Base-by-base conservation (phyloP, 192 early-diverging fungal species). In the Chytriomyces confervae region DNA sequence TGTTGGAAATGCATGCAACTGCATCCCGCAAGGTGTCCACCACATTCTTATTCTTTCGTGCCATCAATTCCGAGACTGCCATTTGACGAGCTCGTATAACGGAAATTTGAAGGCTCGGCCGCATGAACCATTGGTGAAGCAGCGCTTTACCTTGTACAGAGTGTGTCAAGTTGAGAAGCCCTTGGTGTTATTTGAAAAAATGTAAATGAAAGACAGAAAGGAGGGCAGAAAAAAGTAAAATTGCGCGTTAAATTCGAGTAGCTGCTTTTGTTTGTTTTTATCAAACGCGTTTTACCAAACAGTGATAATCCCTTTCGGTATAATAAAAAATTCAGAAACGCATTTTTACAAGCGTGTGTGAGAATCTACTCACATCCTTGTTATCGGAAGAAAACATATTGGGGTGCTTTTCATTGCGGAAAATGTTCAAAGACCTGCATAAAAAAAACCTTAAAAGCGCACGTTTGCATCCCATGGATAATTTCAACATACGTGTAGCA, bases 401-500 rank as follows among this genome's bases (percentile, higher is more conserved):
- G n/a, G 95, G 94, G 68, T 96, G 95, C 1, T 87, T 79, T 66
- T 92, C 91, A 27, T 89, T 80, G 50, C 91, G 85, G 74, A 96
- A 94, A 13, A 96, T 88, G 62, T 91, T 88, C 5, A 96, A 79
- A 10, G 94, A 95, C n/a, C 92, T 95, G 71, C 11, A 60, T 36
- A n/a, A 62, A 44, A 49, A 6, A 23, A n/a, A 8, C 20, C 57
- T 43, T 36, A 50, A 18, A 44, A 36, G 61, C 43, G 57, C 18
- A 46, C 29, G 7, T 43, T 45, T 0, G 61, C 50, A 36, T 47
- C 13, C 20, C 53, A 57, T 57, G 16, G 20, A 36, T 46, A 3
- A 60, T 62, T 60, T 18, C 29, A 20, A 10, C 80, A 63, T 82
- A 92, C 92, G 84, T 82, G 7, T 91, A 49, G 3, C 89, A 77